Percentiles rank a stretch among this genome's conserved stretches.
Evolutionary conservation across 306 rosid genomes (phyloP).

Genomic region (Citrullus amarus): DNA sequence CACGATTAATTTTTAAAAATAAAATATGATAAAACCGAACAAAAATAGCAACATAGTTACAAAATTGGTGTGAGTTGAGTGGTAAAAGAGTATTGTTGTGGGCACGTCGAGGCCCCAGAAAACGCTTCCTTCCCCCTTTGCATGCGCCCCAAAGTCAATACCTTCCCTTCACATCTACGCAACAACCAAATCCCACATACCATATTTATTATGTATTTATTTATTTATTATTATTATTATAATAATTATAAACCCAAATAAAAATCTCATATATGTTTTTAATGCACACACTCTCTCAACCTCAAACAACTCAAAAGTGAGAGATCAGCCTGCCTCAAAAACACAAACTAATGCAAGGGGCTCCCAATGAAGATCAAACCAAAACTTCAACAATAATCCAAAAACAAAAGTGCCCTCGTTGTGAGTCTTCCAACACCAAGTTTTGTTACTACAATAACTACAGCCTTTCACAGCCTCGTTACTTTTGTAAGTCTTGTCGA

Average conservation of each 20-base stretch:
- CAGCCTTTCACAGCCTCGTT: constrained; percentile 3
- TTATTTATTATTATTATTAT: neutral
- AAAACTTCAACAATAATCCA: neutral
- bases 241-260: neutral
- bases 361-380: neutral
- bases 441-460: neutral
- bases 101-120: neutral
- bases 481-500: neutral
- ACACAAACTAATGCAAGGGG: neutral
- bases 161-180: neutral
- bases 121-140: neutral
- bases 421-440: neutral
- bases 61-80: neutral
- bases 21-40: no score
- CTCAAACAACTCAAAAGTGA: neutral
- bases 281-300: neutral
- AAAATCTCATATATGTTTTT: no score
- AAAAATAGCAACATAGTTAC: neutral
- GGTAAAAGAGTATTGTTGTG: neutral
- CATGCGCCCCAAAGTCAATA: neutral
- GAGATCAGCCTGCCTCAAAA: neutral
- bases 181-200: neutral
- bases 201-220: neutral
- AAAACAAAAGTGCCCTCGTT: neutral
- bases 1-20: no score